Evolutionary conservation across 345 rosid species (phyloP), one percentile per base, ranked within the genome.

Genomic region (Salix caprea): DNA sequence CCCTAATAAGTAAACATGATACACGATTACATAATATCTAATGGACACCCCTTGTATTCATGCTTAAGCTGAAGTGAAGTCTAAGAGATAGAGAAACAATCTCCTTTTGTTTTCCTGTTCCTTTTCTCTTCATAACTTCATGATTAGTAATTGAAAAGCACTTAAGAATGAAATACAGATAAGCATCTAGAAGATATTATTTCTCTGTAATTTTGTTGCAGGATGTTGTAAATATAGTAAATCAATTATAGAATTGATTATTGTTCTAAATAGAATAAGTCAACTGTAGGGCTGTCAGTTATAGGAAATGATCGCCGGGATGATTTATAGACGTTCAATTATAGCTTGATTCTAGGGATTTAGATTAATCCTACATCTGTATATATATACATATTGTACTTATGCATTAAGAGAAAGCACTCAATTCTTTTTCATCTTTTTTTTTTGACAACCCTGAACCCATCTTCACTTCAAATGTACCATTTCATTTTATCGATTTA

Each of bases 1-100:
- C 30, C 56, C 26, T 40, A 13, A 30, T 40, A 76, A 61, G 61
- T 65, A 60, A 78, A 74, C 72, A 61, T 56, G 30, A 13, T 36
- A 37, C 23, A 3, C 13, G n/a, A 50, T n/a, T 60, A 69, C 13
- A 34, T 18, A 24, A 10, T 14, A 67, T 46, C 40, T 68, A 68
- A 54, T 70, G 3, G 2, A 10, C 8, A 68, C 60, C 16, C 39
- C 8, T 58, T 39, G 14, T 11, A 37, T 54, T 69, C 61, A 76
- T 13, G 68, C 28, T 56, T 56, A 56, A n/a, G 26, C 28, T 56
- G 6, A 56, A 3, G 5, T 56, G 62, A 56, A 56, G 62, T 56
- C 62, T 56, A 56, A n/a, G 62, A 56, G 14, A 54, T 6, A 56
- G 11, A 56, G 26, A 56, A 21, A 56, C 6, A 56, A 56, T 56